Evolutionary conservation across 805 yeast species (phyloP).

Genomic region (Yamadazyma olivae): DNA sequence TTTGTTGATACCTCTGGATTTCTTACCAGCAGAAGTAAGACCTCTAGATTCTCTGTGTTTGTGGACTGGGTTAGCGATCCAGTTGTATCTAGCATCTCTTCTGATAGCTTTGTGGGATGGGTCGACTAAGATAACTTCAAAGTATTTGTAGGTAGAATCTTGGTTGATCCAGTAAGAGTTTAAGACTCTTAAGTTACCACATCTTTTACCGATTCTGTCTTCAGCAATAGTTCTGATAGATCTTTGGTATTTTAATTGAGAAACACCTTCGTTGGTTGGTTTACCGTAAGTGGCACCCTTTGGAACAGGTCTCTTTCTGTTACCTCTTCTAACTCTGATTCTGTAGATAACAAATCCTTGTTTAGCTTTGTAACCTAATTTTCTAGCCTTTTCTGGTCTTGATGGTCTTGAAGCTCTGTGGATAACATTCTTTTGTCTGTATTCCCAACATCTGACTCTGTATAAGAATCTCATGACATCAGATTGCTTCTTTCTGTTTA

Average conservation of each 20-base stretch:
- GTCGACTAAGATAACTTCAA: conserved; percentile 95
- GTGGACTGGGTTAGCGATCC: conserved; percentile 99
- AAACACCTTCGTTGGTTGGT: conserved; percentile 99
- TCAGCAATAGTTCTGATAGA: conserved; percentile 97
- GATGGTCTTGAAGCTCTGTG: conserved; percentile 99
- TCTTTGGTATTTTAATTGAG: conserved; percentile 99
- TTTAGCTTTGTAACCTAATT: conserved; percentile 99
- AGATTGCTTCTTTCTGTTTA: conserved; percentile 99
- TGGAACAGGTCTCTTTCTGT: conserved; percentile 99
- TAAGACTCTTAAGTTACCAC: conserved; percentile 97
- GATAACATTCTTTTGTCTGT: conserved; percentile 97
- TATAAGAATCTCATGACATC: conserved; percentile 98
- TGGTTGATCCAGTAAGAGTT: conserved; percentile 99
- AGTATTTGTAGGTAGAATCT: conserved; percentile 99
- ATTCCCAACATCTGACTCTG: conserved; percentile 99
- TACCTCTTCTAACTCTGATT: conserved; percentile 99
- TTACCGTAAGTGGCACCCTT: conserved; percentile 99
- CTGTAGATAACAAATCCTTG: conserved; percentile 99
- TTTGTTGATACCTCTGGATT: conserved; percentile 99
- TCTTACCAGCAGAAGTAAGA: conserved; percentile 96
- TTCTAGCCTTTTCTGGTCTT: conserved; percentile 99
- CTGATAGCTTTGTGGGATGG: conserved; percentile 99
- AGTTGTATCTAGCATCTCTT: conserved; percentile 98
- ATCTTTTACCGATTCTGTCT: conserved; percentile 99
- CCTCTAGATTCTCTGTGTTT: conserved; percentile 99